phyloP scores from a whole-genome alignment of 306 rosid genomes.

The Fragaria iinumae region DNA sequence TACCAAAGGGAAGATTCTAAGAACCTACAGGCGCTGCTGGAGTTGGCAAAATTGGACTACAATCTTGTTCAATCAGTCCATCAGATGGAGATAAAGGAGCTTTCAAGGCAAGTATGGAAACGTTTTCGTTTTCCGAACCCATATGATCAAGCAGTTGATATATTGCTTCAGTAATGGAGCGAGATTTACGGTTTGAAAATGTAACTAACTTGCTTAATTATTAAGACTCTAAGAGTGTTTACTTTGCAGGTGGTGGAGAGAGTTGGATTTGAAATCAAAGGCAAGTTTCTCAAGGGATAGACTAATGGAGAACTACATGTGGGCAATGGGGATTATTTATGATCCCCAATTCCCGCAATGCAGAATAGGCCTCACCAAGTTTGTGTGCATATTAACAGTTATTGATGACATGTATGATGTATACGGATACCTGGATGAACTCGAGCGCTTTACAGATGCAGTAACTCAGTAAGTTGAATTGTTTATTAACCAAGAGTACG shows the following conservation, averaged over 20 bases:
- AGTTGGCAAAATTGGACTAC: constrained; percentile 35
- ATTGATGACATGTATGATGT: constrained; percentile 37
- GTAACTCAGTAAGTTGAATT: constrained; percentile 18
- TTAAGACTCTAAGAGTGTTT: too few relatives aligned
- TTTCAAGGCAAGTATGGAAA: constrained; percentile 12
- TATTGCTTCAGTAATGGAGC: background rate
- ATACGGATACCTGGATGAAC: constrained; percentile 32
- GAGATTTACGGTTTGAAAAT: background rate
- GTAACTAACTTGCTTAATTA: too few relatives aligned
- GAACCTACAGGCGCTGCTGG: constrained; percentile 18
- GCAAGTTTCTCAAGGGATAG: constrained; percentile 32
- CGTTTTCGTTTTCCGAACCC: too few relatives aligned
- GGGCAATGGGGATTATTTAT: constrained; percentile 21
- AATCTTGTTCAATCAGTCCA: constrained; percentile 32
- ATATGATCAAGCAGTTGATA: too few relatives aligned
- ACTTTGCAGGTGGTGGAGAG: constrained; percentile 35
- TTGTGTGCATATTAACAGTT: constrained; percentile 25
- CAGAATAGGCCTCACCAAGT: constrained; percentile 33
- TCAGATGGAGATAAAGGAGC: constrained; percentile 26
- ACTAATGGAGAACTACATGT: constrained; percentile 32
- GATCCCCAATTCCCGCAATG: constrained; percentile 28
- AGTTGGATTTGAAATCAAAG: constrained; percentile 20
- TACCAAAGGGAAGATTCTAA: constrained; percentile 11
- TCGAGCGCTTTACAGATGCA: constrained; percentile 25
- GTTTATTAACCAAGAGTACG: too few relatives aligned